Evolutionary conservation across 345 rosid genomes (phyloP).

Genomic region (Aegle marmelos): DNA sequence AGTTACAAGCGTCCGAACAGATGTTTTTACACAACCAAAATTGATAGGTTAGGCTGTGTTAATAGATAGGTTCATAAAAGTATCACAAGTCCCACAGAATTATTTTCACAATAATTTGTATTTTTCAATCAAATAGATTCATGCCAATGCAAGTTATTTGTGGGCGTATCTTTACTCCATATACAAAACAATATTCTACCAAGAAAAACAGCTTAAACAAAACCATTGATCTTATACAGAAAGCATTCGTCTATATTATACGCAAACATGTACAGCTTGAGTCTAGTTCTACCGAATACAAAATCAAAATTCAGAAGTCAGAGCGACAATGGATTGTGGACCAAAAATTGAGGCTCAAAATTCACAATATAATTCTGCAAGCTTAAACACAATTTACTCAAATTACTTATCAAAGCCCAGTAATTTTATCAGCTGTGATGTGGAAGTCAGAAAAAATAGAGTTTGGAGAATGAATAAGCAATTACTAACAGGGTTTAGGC

Average conservation of each 20-base stretch:
- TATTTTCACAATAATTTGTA: no score
- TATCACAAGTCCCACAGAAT: no score
- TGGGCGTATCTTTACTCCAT: no score
- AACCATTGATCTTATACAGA: background rate
- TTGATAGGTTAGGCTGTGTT: no score
- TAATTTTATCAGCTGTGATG: background rate
- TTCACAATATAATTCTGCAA: background rate
- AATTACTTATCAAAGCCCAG: background rate
- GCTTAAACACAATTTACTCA: background rate
- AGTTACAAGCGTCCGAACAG: no score
- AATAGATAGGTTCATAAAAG: no score
- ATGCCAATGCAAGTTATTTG: no score
- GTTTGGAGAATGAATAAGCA: conserved; percentile 9
- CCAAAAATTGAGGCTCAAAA: background rate
- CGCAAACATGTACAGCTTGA: background rate
- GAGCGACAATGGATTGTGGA: background rate
- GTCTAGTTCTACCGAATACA: background rate
- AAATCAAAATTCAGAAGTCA: background rate
- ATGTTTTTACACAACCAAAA: no score
- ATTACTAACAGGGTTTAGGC: conserved; percentile 4
- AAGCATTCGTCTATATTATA: background rate
- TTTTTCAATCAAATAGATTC: no score
- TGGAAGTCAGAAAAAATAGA: conserved; percentile 10
- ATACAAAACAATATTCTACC: no score
- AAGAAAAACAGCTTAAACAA: no score